Evolutionary conservation across 2,329 filamentous ascomycete species (phyloP).

Genomic region (Neonectria magnoliae): DNA sequence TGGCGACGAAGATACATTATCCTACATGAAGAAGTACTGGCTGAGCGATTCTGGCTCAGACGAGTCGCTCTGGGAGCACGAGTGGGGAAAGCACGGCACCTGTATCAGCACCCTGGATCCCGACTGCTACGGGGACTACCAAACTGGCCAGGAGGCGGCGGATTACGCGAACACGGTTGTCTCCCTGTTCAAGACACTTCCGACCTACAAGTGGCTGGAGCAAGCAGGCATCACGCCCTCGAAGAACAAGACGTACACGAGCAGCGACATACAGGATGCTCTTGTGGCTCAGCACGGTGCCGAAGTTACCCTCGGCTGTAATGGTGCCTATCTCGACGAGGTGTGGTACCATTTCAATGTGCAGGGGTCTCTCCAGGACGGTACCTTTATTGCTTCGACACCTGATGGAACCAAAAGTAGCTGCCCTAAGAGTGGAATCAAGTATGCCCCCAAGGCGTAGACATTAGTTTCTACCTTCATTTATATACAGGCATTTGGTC

Average conservation of each 20-base stretch:
- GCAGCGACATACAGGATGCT: conserved; percentile 66
- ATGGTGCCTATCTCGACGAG: conserved; percentile 58
- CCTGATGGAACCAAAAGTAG: conserved; percentile 63
- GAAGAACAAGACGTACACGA: conserved; percentile 65
- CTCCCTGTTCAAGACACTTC: conserved; percentile 71
- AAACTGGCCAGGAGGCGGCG: conserved; percentile 70
- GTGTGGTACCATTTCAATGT: conserved; percentile 73
- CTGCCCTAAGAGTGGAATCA: conserved; percentile 61
- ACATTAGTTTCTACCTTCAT: background rate
- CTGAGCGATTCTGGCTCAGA: conserved; percentile 73
- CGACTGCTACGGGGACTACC: conserved; percentile 71
- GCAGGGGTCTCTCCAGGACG: conserved; percentile 66
- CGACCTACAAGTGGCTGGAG: conserved; percentile 70
- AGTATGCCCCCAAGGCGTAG: conserved; percentile 41
- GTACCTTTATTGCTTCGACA: conserved; percentile 66
- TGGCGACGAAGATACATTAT: conserved; percentile 62
- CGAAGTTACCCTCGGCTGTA: conserved; percentile 68
- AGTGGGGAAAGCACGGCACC: conserved; percentile 80
- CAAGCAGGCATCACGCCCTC: conserved; percentile 69
- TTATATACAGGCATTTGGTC: no score
- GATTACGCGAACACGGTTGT: conserved; percentile 76
- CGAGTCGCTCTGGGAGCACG: conserved; percentile 77
- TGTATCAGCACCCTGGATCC: conserved; percentile 77
- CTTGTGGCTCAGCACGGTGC: conserved; percentile 64
- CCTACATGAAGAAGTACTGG: conserved; percentile 78